phyloP scores from a whole-genome alignment of 768 basidiomycete species.

The Hygrophorus russula region DNA sequence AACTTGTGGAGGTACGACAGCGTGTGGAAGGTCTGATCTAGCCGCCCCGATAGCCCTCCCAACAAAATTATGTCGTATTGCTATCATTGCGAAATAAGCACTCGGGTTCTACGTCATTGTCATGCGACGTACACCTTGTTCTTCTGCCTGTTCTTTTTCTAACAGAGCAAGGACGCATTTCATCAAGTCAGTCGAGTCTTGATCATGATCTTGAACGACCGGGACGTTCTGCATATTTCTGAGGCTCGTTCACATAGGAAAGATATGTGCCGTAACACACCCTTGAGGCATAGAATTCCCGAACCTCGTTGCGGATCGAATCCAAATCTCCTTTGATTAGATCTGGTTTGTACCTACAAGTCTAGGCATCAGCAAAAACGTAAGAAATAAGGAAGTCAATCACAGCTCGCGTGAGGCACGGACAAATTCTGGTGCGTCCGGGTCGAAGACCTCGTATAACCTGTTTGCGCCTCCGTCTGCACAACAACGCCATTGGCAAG shows the following conservation, averaged over 20 bases:
- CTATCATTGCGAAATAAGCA: slow-evolving; percentile 9
- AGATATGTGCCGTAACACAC: slow-evolving; percentile 25
- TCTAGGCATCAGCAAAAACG: not conserved
- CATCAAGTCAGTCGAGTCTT: slow-evolving; percentile 90
- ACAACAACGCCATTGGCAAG: slow-evolving; percentile 46
- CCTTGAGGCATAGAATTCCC: slow-evolving; percentile 47
- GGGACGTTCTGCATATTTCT: slow-evolving; percentile 43
- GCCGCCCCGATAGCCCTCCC: slow-evolving; percentile 81
- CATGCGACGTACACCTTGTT: slow-evolving; percentile 23
- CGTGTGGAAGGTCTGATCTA: slow-evolving; percentile 92
- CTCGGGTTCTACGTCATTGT: not conserved
- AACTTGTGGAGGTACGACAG: slow-evolving; percentile 79
- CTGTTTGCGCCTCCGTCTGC: slow-evolving; percentile 89
- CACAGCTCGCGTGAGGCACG: slow-evolving; percentile 7
- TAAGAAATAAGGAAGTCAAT: slow-evolving; percentile 1
- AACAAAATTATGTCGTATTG: slow-evolving; percentile 67
- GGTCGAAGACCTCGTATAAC: slow-evolving; percentile 44
- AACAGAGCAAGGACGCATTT: slow-evolving; percentile 70
- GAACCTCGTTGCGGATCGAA: slow-evolving; percentile 70
- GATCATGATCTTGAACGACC: slow-evolving; percentile 56
- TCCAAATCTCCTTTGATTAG: slow-evolving; percentile 93
- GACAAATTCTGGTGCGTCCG: slow-evolving; percentile 12
- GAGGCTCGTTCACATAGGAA: not conserved
- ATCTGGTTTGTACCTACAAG: slow-evolving; percentile 41
- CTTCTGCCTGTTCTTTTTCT: slow-evolving; percentile 38